Evolutionary conservation across 768 basidiomycete species (phyloP).

Genomic region (Pleurotus tuoliensis): DNA sequence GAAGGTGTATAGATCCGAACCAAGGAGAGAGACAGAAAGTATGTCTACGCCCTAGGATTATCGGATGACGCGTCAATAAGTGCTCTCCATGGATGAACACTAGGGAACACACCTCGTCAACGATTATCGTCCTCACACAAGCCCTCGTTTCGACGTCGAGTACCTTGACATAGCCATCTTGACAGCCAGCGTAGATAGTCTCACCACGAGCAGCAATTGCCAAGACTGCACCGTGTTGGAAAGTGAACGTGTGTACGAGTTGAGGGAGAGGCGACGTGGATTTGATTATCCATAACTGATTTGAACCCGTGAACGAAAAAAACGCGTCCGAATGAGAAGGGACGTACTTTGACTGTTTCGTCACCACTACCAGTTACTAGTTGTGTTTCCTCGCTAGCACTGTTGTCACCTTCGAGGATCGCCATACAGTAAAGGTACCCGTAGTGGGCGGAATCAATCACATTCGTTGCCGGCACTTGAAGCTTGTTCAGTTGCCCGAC

Average conservation of each 20-base stretch:
- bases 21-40: conserved; percentile 71
- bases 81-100: too few species aligned
- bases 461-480: conserved; percentile 61
- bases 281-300: conserved; percentile 66
- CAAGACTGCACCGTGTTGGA: conserved; percentile 77
- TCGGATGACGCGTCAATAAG: too few species aligned
- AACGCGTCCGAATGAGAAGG: neutral
- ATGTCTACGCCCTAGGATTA: conserved; percentile 66
- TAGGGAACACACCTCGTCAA: conserved; percentile 59
- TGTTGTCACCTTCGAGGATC: conserved; percentile 18
- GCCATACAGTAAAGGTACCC: conserved; percentile 90
- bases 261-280: conserved; percentile 26
- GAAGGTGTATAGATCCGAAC: conserved; percentile 62
- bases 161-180: conserved; percentile 90
- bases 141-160: conserved; percentile 90
- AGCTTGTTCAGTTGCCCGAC: conserved; percentile 37
- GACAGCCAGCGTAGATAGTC: conserved; percentile 88
- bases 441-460: conserved; percentile 87
- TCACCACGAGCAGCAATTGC: conserved; percentile 71
- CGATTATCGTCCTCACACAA: conserved; percentile 80
- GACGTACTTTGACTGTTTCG: conserved; percentile 74
- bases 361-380: conserved; percentile 90
- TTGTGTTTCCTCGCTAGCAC: conserved; percentile 25
- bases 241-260: conserved; percentile 64
- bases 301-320: neutral